Evolutionary conservation across 495 filamentous ascomycete species (phyloP).

Genomic region (Penicillium goetzii): DNA sequence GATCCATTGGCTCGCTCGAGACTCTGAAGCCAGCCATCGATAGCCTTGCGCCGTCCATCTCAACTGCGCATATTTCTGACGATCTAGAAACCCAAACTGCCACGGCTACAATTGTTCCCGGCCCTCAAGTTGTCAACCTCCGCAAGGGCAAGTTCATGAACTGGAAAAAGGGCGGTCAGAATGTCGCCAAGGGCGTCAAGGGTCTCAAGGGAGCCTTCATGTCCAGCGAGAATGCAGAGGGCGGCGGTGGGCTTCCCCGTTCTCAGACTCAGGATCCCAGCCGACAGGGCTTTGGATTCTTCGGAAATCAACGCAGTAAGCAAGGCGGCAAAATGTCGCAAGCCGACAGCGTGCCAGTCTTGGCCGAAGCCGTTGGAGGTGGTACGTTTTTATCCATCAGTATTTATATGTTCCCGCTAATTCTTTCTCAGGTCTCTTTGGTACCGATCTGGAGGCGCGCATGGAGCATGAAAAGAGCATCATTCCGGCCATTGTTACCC

Average conservation of each 20-base stretch:
- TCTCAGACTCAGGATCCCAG: constrained; percentile 56
- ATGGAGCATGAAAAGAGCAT: constrained; percentile 87
- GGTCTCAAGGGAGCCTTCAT: constrained; percentile 82
- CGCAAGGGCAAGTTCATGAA: constrained; percentile 89
- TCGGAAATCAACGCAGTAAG: constrained; percentile 59
- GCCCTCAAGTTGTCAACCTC: constrained; percentile 90
- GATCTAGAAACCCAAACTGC: constrained; percentile 67
- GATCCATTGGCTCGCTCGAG: constrained; percentile 69
- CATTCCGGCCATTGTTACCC: constrained; percentile 87
- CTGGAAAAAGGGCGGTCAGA: constrained; percentile 96
- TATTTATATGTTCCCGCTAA: constrained; percentile 18
- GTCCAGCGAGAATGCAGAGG: constrained; percentile 51
- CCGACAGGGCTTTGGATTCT: constrained; percentile 77
- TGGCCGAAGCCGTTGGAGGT: constrained; percentile 59
- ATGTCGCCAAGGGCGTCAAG: constrained; percentile 93
- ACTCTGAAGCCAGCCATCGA: constrained; percentile 51
- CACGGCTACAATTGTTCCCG: constrained; percentile 69
- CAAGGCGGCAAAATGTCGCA: constrained; percentile 55
- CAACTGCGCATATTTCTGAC: constrained; percentile 62
- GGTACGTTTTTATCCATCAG: constrained; percentile 31
- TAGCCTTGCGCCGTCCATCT: constrained; percentile 55
- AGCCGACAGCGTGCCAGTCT: constrained; percentile 55
- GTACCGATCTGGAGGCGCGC: constrained; percentile 83
- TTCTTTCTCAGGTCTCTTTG: constrained; percentile 67
- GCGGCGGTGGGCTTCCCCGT: constrained; percentile 50